phyloP scores from a whole-genome alignment of 2,329 filamentous ascomycete species.

The Sarocladiaceae sp. region DNA sequence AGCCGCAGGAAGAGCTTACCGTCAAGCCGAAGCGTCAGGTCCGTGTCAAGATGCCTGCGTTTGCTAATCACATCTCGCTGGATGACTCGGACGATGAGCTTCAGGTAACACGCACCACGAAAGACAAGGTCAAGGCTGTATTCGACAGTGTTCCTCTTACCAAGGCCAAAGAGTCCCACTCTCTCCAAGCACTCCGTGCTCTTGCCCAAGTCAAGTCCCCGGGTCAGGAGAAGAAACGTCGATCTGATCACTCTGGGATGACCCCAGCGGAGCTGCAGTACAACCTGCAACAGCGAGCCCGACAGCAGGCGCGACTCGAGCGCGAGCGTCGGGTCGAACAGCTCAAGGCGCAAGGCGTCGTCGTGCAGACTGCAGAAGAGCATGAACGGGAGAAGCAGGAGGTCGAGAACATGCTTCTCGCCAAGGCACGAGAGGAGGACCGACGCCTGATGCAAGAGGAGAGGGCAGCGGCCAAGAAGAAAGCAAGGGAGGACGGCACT shows the following conservation, averaged over 20 bases:
- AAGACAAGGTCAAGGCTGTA: constrained; percentile 51
- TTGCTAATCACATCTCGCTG: constrained; percentile 30
- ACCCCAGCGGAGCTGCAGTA: constrained; percentile 63
- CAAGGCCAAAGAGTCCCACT: constrained; percentile 55
- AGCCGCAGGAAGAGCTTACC: constrained; percentile 16
- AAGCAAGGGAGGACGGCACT: constrained; percentile 41
- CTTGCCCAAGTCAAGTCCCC: constrained; percentile 67
- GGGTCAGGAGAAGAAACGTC: constrained; percentile 41
- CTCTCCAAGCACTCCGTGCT: constrained; percentile 62
- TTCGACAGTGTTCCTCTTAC: constrained; percentile 64
- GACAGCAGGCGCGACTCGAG: constrained; percentile 72
- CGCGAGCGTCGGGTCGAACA: constrained; percentile 70
- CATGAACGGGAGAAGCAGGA: constrained; percentile 74
- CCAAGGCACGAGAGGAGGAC: constrained; percentile 75
- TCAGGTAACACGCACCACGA: constrained; percentile 49
- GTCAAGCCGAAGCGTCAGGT: constrained; percentile 38
- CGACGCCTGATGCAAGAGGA: constrained; percentile 69
- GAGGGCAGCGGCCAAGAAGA: constrained; percentile 63
- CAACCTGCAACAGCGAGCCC: constrained; percentile 62
- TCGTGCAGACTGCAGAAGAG: constrained; percentile 81
- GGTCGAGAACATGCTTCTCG: constrained; percentile 74
- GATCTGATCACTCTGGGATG: constrained; percentile 49
- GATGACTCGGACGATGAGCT: constrained; percentile 53
- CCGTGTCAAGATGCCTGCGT: constrained; percentile 41
- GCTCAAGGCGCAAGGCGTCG: constrained; percentile 71